These are phyloP conservation scores for Hyaloscypha hepaticicola DNA, from an alignment of 495 filamentous ascomycete species.

Conservation along the genomic window DNA sequence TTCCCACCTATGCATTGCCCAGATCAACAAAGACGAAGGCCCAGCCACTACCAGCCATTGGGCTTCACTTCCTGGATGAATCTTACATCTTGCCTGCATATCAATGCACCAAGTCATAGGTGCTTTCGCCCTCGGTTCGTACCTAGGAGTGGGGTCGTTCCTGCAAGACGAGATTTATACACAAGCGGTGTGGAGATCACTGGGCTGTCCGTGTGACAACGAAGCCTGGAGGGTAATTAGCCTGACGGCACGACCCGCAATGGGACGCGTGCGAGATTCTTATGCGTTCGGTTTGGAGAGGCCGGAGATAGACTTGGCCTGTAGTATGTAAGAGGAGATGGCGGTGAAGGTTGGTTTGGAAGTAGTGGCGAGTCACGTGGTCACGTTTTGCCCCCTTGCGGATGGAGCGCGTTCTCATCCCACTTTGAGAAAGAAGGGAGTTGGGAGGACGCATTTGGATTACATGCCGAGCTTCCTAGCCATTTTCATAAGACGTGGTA, in stretches of 20 bases:
- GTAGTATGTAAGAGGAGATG: neutral
- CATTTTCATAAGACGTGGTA: neutral
- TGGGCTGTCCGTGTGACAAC: conserved; percentile 24
- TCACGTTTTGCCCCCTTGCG: neutral
- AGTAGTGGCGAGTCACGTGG: neutral
- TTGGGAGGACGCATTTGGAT: neutral
- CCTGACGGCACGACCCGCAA: conserved; percentile 26
- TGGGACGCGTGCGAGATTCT: conserved; percentile 21
- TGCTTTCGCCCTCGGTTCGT: conserved; percentile 16
- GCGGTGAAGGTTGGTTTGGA: conserved; percentile 1
- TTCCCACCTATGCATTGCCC: neutral
- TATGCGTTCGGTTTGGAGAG: neutral
- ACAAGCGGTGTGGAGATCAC: conserved; percentile 26
- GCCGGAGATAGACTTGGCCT: neutral
- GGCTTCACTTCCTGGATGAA: conserved; percentile 12
- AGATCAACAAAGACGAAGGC: conserved; percentile 5
- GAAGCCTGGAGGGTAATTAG: conserved; percentile 14
- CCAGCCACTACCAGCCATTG: conserved; percentile 18
- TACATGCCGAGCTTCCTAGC: neutral
- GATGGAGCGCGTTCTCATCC: neutral
- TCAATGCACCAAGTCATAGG: conserved; percentile 27
- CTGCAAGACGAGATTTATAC: conserved; percentile 15
- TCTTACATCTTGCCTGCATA: conserved; percentile 20
- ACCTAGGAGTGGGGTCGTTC: conserved; percentile 20
- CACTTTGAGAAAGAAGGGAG: neutral